Base-by-base conservation (phyloP, 139 green algal species). In the Zygnema cylindricum region DNA sequence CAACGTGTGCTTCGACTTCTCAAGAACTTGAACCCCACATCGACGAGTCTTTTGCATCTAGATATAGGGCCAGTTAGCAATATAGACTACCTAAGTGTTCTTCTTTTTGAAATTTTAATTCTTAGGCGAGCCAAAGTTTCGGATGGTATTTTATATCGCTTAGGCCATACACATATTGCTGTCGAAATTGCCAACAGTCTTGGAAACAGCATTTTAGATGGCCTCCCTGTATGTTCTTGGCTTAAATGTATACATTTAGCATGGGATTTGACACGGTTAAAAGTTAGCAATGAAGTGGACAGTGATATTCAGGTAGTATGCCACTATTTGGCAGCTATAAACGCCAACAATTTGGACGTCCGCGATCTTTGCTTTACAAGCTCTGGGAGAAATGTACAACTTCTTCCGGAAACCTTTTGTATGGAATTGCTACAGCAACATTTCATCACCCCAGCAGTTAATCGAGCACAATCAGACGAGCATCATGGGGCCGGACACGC, bases 121-220 rank as follows among this genome's bases (percentile, higher is more conserved):
- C 38, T 76, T 2, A 30, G 79, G 32, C 43, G 40, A 32, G 30
- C 33, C 22, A 84, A 25, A 25, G 30, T 2, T 43, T 16, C 2
- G 2, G 2, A 69, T 43, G 77, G 21, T 43, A 71, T 2, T 43
- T 16, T 84, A 25, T 69, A 69, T 21, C 77, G 21, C 22, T 16
- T 21, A 42, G 16, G 2, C 2, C 22, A 2, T 23, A 42, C 43
- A 39, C 32, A 3, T 43, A 33, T 86, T 21, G 39, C 25, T 2
- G 39, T 86, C 39, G 79, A 86, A 55, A 2, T 86, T 32, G 79
- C 79, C 40, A 86, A 86, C 79, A 75, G 3, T 32, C 21, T 86
- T 7, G 3, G 39, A 7, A 76, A 86, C n/a, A 33, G 2, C n/a
- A 55, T 86, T 55, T 2, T 25, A 2, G 39, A 76, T 25, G 38